Evolutionary conservation across 2,329 filamentous ascomycete species (phyloP).

Genomic region (Penicillium sp.): DNA sequence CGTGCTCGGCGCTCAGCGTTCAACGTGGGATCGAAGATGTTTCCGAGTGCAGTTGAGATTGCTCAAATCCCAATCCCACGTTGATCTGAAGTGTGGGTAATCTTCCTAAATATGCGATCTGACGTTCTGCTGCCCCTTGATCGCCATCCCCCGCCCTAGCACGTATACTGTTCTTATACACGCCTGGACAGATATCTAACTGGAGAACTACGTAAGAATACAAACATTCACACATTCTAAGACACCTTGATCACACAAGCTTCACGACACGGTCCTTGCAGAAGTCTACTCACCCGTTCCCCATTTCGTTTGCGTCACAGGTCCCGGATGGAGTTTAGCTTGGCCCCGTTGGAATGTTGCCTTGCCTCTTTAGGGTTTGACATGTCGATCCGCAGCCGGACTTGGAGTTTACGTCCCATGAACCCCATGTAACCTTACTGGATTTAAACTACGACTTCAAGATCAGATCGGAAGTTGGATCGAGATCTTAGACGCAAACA

Average conservation of each 20-base stretch:
- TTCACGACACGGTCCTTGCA: not conserved
- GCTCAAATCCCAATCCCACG: slow-evolving; percentile 15
- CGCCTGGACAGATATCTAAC: not conserved
- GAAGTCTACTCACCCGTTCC: not conserved
- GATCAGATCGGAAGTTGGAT: not conserved
- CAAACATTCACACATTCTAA: not conserved
- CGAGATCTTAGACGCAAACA: slow-evolving; percentile 19
- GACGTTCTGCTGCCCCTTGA: not conserved
- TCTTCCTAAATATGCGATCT: not conserved
- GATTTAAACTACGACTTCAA: not conserved
- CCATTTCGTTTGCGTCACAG: slow-evolving; percentile 26
- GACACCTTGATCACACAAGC: not conserved
- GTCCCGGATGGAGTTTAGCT: slow-evolving; percentile 26
- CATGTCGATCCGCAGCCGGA: slow-evolving; percentile 19
- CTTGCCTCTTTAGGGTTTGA: slow-evolving; percentile 21
- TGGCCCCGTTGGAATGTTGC: slow-evolving; percentile 21
- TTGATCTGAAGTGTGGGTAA: not conserved
- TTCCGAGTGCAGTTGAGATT: slow-evolving; percentile 22
- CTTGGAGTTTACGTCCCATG: not conserved
- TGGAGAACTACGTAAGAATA: not conserved
- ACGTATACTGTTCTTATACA: not conserved
- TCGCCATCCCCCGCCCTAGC: not conserved
- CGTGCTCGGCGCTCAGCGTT: slow-evolving; percentile 7
- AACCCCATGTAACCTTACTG: slow-evolving; percentile 16
- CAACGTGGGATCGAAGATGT: slow-evolving; percentile 23